These are phyloP conservation scores for Ehretia macrophylla DNA, from an alignment of 257 asterid species.

Conservation along the genomic window DNA sequence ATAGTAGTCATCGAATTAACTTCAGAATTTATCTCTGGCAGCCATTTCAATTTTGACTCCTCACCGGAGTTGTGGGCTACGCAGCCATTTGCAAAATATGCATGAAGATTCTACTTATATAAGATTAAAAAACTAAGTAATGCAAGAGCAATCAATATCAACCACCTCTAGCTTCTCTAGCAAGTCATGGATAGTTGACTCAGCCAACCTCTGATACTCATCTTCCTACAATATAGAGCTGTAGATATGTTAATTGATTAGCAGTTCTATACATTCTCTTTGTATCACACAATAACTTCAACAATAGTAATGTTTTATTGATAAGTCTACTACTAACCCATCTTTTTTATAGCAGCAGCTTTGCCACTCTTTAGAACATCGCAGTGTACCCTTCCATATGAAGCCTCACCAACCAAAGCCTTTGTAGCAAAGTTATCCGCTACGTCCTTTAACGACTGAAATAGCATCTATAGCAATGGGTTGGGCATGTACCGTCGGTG, in stretches of 20 bases:
- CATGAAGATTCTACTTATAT: no score
- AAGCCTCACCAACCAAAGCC: conserved; percentile 71
- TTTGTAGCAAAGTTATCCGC: conserved; percentile 63
- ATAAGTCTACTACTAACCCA: no score
- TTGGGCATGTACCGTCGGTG: conserved; percentile 38
- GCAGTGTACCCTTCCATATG: conserved; percentile 69
- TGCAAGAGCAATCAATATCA: background rate
- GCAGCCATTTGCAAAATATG: no score
- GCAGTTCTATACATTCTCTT: background rate
- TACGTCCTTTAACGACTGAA: conserved; percentile 59
- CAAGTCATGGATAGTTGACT: conserved; percentile 71
- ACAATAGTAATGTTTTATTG: no score
- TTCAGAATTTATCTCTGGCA: no score
- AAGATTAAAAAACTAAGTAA: no score
- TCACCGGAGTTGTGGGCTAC: no score
- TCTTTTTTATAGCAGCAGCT: conserved; percentile 74
- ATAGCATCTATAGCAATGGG: conserved; percentile 63
- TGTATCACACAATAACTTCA: no score
- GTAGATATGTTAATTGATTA: conserved; percentile 24
- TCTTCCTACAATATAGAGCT: conserved; percentile 73
- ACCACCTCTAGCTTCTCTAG: conserved; percentile 79
- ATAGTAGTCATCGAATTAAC: no score
- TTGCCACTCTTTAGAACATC: conserved; percentile 56
- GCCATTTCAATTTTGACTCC: no score
- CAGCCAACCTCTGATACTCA: conserved; percentile 72